Base-by-base conservation (phyloP, 2,329 filamentous ascomycete genomes). In the Didymellaceae sp. region DNA sequence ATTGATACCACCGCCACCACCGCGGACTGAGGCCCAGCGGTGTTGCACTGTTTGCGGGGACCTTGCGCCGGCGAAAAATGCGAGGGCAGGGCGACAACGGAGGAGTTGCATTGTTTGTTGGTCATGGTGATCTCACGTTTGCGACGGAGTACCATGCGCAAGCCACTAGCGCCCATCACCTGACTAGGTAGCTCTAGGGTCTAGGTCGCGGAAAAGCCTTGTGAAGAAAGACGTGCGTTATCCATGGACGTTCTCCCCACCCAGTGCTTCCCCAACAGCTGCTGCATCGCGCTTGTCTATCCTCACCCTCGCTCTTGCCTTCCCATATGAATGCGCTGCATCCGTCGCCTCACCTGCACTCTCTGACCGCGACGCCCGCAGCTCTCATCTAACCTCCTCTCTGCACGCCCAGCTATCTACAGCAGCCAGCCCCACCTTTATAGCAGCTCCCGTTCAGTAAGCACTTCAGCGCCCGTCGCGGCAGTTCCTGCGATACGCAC, bases 191-290 rank as follows among this genome's bases (percentile, higher is more conserved):
- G 46, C 30, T 41, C 38, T 30, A 33, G 41, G 31, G 31, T 46
- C 21, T 43, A n/a, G 31, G 33, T 41, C 35, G 31, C 37, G 13
- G 42, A 42, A 52, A 52, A 52, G 42, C 31, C 31, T 24, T 42
- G 20, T 32, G 25, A 41, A 52, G 24, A 26, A 41, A 41, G 42
- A 52, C 52, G 50, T 52, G 52, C 51, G 32, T 34, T 22, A 28
- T 28, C 26, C 28, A n/a, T 44, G 31, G 20, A 28, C 24, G 30
- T 28, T 21, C 45, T 46, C 45, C 47, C 56, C 50, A 50, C 44
- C 33, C 38, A 14, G 37, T 34, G 45, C 45, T 38, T 45, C 54
- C 54, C 54, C 55, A 59, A 58, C 54, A 51, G 42, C 49, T 62
- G 59, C 55, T 59, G 48, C 52, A 52, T 42, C 26, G 51, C 57